Evolutionary conservation across 306 rosid genomes (phyloP).

Genomic region (Fragaria vesca): DNA sequence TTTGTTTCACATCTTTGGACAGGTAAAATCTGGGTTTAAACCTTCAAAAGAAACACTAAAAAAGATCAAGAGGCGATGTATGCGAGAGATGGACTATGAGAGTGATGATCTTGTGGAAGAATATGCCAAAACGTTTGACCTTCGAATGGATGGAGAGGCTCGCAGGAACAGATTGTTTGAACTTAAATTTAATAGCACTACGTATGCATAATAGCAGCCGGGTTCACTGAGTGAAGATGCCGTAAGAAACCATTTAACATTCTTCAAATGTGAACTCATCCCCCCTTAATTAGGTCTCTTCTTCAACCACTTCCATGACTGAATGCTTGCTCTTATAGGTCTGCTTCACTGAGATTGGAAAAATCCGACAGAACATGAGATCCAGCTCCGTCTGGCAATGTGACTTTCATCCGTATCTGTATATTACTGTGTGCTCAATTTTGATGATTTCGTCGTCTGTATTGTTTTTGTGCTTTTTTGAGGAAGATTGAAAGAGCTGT

Average conservation of each 20-base stretch:
- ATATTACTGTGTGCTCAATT: slow-evolving; percentile 45
- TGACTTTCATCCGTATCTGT: slow-evolving; percentile 44
- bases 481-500: slow-evolving; percentile 31
- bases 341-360: slow-evolving; percentile 15
- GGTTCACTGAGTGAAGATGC: too few species aligned
- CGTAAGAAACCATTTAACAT: too few species aligned
- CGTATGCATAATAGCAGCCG: slow-evolving; percentile 37
- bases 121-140: slow-evolving; percentile 44
- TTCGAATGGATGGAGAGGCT: slow-evolving; percentile 50
- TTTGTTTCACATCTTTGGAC: slow-evolving; percentile 21
- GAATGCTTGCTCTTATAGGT: slow-evolving; percentile 34
- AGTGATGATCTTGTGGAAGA: slow-evolving; percentile 52
- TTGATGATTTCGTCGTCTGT: slow-evolving; percentile 19
- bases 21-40: slow-evolving; percentile 72
- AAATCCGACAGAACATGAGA: slow-evolving; percentile 23
- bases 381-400: slow-evolving; percentile 13
- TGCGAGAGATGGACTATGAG: slow-evolving; percentile 71
- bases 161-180: slow-evolving; percentile 65
- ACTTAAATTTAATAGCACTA: slow-evolving; percentile 48
- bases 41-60: slow-evolving; percentile 64
- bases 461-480: slow-evolving; percentile 8
- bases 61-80: slow-evolving; percentile 72
- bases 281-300: neutral
- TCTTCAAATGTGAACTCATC: neutral
- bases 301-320: neutral